Evolutionary conservation across 192 early-diverging fungal species (phyloP).

Genomic region (Piromyces sp.): DNA sequence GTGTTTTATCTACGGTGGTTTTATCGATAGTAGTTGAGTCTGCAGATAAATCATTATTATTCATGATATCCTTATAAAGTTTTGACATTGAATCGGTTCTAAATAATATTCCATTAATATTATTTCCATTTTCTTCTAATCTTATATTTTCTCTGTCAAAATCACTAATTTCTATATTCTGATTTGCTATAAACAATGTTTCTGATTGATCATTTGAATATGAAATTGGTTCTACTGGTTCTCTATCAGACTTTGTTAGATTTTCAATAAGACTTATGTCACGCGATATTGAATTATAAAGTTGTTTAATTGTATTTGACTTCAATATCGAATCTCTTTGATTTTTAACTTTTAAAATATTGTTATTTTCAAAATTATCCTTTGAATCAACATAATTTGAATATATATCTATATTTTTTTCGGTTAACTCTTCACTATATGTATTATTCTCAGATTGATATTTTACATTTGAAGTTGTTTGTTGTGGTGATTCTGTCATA

Average conservation of each 20-base stretch:
- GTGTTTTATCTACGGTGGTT: background rate
- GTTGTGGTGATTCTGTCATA: background rate
- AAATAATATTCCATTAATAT: background rate
- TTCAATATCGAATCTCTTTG: background rate
- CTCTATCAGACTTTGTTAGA: background rate
- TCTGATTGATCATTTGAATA: background rate
- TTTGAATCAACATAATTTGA: background rate
- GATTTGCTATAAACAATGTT: background rate
- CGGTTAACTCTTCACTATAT: background rate
- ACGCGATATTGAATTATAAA: background rate
- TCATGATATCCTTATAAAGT: background rate
- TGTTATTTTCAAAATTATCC: background rate
- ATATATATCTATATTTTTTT: background rate
- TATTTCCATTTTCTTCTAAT: background rate
- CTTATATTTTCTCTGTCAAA: background rate
- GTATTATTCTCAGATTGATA: background rate
- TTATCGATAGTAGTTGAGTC: background rate
- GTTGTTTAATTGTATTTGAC: background rate
- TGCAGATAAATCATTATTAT: background rate
- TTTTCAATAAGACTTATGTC: background rate
- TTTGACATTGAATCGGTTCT: background rate
- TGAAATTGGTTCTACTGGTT: background rate
- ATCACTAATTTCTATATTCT: background rate
- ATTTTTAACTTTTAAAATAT: background rate
- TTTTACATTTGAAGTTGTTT: background rate